phyloP scores from a whole-genome alignment of 805 yeast species.

The Myxozyma melibiosi region DNA sequence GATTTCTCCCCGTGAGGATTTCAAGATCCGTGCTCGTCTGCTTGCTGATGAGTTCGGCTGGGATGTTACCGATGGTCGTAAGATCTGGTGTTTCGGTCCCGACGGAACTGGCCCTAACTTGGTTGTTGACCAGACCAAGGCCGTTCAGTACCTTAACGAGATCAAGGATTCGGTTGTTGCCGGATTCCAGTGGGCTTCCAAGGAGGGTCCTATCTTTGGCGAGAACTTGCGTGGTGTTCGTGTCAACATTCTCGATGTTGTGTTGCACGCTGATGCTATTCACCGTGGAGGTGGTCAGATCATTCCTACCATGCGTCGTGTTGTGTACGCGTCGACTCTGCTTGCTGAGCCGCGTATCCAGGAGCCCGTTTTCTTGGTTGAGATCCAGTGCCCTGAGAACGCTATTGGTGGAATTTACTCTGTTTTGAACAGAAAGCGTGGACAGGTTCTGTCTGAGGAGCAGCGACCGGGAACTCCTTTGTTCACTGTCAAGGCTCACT shows the following conservation, averaged over 20 bases:
- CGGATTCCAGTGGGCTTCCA: slow-evolving; percentile 99
- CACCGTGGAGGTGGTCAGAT: slow-evolving; percentile 99
- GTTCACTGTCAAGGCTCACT: slow-evolving; percentile 99
- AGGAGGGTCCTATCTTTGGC: slow-evolving; percentile 98
- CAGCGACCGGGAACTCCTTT: slow-evolving; percentile 99
- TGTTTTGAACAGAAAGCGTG: slow-evolving; percentile 95
- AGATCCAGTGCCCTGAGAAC: slow-evolving; percentile 98
- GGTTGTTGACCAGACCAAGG: slow-evolving; percentile 99
- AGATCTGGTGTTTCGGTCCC: slow-evolving; percentile 99
- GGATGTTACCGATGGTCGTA: slow-evolving; percentile 99
- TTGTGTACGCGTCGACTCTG: slow-evolving; percentile 95
- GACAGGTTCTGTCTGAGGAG: slow-evolving; percentile 98
- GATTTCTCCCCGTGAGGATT: slow-evolving; percentile 93
- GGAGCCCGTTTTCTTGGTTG: slow-evolving; percentile 99
- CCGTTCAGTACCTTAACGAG: slow-evolving; percentile 98
- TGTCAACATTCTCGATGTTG: slow-evolving; percentile 97
- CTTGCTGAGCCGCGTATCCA: slow-evolving; percentile 98
- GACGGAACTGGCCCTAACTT: slow-evolving; percentile 98
- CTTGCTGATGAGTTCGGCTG: slow-evolving; percentile 99
- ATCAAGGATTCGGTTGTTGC: slow-evolving; percentile 99
- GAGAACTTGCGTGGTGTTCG: slow-evolving; percentile 95
- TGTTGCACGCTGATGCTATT: slow-evolving; percentile 99
- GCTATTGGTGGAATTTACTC: slow-evolving; percentile 99
- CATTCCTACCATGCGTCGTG: slow-evolving; percentile 99
- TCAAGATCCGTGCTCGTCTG: slow-evolving; percentile 98